Evolutionary conservation across 768 basidiomycete genomes (phyloP), one percentile per base, ranked within the genome.

Genomic region (Suillus discolor): DNA sequence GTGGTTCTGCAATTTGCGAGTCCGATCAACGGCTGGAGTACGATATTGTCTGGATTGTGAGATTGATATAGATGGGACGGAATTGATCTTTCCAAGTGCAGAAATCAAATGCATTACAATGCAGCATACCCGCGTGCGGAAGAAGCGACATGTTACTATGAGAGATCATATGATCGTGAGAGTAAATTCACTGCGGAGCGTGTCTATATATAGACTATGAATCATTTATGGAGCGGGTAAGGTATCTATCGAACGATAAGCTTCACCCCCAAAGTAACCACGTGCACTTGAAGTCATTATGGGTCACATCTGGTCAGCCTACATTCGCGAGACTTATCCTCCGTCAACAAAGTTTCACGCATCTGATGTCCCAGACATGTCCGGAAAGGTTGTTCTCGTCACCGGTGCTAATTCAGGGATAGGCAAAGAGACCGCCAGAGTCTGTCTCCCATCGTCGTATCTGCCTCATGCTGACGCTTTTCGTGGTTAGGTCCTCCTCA

Each of bases 11-110:
- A 41, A 18, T 28, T 42, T 11, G 20, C 92, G 85, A 0, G 91
- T 94, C 59, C 91, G 85, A 77, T 85, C 78, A 60, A 96, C 84
- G 12, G 70, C 93, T 86, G 34, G 72, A 60, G 69, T 95, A 96
- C 16, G 25, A 71, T 61, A 70, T 91, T 85, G 31, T 72, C 74
- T 36, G 80, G 79, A 57, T 80, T 73, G 57, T 72, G 75, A 23
- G 85, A 89, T n/a, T 73, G 66, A 87, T 78, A 13, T 91, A 93
- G 68, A 77, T 31, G 78, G 75, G 62, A 71, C 41, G 49, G 65
- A 70, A 8, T 78, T 75, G 0, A 57, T 23, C 36, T 62, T 63
- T 16, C 68, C 69, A 39, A 62, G 25, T 31, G 20, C 31, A 34
- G 54, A 55, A 20, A 11, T 55, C 38, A 55, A 67, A 31, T 73